These are phyloP conservation scores for Xerocomus spinulosus DNA, from an alignment of 768 basidiomycete species.

Conservation along the genomic window DNA sequence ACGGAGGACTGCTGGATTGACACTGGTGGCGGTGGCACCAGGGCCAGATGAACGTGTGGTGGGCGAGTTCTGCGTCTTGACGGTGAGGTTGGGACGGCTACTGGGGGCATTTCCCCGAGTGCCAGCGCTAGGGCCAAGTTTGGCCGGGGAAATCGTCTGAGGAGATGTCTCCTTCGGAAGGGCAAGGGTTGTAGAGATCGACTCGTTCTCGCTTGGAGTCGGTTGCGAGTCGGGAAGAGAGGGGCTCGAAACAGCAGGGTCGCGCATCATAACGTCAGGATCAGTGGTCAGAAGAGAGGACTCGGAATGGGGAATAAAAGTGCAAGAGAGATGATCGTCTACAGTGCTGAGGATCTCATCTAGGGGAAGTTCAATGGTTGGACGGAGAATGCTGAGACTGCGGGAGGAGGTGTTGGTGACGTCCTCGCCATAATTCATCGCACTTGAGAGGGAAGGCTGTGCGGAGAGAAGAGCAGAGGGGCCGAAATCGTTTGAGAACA, in stretches of 20 bases:
- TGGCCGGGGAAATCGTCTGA: constrained; percentile 55
- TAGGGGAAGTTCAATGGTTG: constrained; percentile 83
- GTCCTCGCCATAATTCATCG: constrained; percentile 77
- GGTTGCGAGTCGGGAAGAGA: constrained; percentile 13
- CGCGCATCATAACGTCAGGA: constrained; percentile 21
- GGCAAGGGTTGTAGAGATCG: constrained; percentile 18
- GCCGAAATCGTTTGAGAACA: constrained; percentile 73
- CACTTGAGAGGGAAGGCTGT: constrained; percentile 59
- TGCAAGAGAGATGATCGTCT: constrained; percentile 14
- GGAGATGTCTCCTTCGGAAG: constrained; percentile 40
- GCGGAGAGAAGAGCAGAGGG: constrained; percentile 71
- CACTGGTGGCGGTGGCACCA: constrained; percentile 59
- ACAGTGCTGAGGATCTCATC: constrained; percentile 61
- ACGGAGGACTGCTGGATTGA: constrained; percentile 42
- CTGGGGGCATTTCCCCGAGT: constrained; percentile 43
- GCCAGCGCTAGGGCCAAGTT: constrained; percentile 51
- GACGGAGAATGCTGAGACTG: constrained; percentile 60
- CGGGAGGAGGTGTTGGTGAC: constrained; percentile 47
- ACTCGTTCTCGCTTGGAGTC: constrained; percentile 7
- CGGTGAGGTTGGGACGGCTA: constrained; percentile 55
- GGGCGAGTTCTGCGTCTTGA: constrained; percentile 48
- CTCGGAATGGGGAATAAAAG: constrained; percentile 7
- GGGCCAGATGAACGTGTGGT: constrained; percentile 54
- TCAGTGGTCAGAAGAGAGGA: constrained; percentile 6
- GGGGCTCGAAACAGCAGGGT: no score